phyloP scores from a whole-genome alignment of 192 early-diverging fungal species.

The Backusella australiensis region DNA sequence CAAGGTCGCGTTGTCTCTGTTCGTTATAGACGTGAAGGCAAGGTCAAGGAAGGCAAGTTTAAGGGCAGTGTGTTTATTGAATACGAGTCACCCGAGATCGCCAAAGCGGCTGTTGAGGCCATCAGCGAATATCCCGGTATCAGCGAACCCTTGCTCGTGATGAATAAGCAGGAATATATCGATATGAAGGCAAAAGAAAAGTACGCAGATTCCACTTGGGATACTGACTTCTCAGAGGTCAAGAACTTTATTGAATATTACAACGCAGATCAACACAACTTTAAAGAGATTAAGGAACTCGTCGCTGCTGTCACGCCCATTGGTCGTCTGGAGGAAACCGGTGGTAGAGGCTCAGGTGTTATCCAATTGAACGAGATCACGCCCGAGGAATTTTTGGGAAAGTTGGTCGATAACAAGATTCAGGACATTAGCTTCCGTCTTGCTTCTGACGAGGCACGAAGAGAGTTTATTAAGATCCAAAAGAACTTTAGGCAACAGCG shows the following conservation, averaged over 20 bases:
- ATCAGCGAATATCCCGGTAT: neutral
- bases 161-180: conserved; percentile 24
- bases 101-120: neutral
- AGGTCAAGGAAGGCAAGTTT: neutral
- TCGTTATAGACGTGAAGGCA: conserved; percentile 1
- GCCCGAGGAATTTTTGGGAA: conserved; percentile 24
- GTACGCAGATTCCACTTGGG: neutral
- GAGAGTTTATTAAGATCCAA: conserved; percentile 8
- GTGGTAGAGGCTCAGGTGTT: conserved; percentile 18
- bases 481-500: conserved; percentile 14
- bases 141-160: neutral
- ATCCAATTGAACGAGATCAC: conserved; percentile 23
- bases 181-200: conserved; percentile 29
- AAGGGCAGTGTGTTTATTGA: conserved; percentile 37
- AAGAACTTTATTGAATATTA: conserved; percentile 24
- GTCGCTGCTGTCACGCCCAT: neutral
- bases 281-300: neutral
- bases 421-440: conserved; percentile 13
- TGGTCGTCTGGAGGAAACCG: conserved; percentile 1
- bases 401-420: conserved; percentile 16
- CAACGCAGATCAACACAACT: conserved; percentile 1
- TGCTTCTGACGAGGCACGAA: conserved; percentile 12
- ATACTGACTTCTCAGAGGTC: neutral
- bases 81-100: conserved; percentile 18
- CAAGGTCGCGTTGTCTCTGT: conserved; percentile 22